Evolutionary conservation across 495 filamentous ascomycete species (phyloP), one percentile per base, ranked within the genome.

Genomic region (Aspergillus incahuasiensis): DNA sequence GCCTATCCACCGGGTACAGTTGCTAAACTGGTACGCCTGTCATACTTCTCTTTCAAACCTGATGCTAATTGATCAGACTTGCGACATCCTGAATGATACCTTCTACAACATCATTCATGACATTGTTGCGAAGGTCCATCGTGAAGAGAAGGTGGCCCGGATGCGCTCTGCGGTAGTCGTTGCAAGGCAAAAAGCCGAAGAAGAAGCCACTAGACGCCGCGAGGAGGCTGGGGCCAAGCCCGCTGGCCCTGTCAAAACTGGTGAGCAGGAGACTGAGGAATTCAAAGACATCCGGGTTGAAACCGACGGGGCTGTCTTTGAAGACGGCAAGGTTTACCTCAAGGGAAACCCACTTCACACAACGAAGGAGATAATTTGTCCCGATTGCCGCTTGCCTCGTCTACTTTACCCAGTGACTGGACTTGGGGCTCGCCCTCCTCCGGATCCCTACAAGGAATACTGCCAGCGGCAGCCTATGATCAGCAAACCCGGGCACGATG

Each of bases 281-380:
- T 63, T 82, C 41, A 72, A 71, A 34, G 67, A 65, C 25, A 68
- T 78, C 54, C 71, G 61, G 9, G 75, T 89, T 50, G 85, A 89
- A 58, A 89, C 86, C 1, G 80, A 86, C 1, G 86, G 80, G 2
- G 89, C 87, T 18, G 75, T 83, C 39, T 90, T 85, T 70, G 84
- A 91, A 48, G 82, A 86, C 56, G 87, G 87, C 22, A 83, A 81
- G 63, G 84, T 90, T 4, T 74, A 76, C 32, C 74, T 92, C 42
- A 89, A 87, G 61, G 87, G 87, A 18, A 91, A 91, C 60, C 88
- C 89, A 1, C 70, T 92, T 30, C 78, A 82, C 47, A 90, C 86
- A 11, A 85, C 82, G 22, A 82, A 82, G 54, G 86, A 91, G 61
- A 85, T 89, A 49, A 67, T 76, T 20, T 89, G 86, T 54, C 79